Base-by-base conservation (phyloP, 2,329 filamentous ascomycete species). In the Fusarium ramigenum region DNA sequence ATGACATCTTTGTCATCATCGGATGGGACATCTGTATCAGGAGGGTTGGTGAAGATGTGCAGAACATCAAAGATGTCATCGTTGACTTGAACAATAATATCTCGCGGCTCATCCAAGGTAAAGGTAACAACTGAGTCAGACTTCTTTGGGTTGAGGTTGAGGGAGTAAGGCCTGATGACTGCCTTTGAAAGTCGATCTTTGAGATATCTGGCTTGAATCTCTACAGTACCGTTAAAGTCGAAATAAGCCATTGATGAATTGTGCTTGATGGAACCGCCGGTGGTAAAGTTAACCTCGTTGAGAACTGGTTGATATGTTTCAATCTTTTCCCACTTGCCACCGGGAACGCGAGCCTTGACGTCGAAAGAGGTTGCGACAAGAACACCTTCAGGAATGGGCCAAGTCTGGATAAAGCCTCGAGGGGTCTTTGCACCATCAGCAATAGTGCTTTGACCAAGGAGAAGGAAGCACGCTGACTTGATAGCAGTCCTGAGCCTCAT, bases 1-100 rank as follows among this genome's bases (percentile, higher is more conserved):
- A 30, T 4, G 14, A 47, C 9, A 8, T 47, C 14, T 1, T 47
- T n/a, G 4, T 47, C 25, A 0, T 9, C 0, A 6, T 30, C 4
- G 0, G 44, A 47, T 16, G 44, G 19, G 2, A 30, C 7, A 2
- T 16, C 5, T 16, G 19, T 8, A 3, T 47, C 25, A 9, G 25
- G 44, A 0, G 25, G 44, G 0, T 30, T 47, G 7, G 25, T 30
- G 4, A 47, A 47, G 14, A 30, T 30, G 9, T 47, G 25, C 7
- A 47, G 7, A 16, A 16, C 25, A 2, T 47, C 44, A 0, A 47
- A 47, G 7, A 47, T 30, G 9, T 30, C 25, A 2, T 47, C 19
- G 14, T 47, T 30, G 19, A 30, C 44, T n/a, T 47, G 44, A n/a
- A 47, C 25, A n/a, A 47, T 2, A 9, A 47, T 5, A 47, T 47